Conservation (phyloP, 31 red algal genomes). For the Asparagopsis taxiformis region DNA sequence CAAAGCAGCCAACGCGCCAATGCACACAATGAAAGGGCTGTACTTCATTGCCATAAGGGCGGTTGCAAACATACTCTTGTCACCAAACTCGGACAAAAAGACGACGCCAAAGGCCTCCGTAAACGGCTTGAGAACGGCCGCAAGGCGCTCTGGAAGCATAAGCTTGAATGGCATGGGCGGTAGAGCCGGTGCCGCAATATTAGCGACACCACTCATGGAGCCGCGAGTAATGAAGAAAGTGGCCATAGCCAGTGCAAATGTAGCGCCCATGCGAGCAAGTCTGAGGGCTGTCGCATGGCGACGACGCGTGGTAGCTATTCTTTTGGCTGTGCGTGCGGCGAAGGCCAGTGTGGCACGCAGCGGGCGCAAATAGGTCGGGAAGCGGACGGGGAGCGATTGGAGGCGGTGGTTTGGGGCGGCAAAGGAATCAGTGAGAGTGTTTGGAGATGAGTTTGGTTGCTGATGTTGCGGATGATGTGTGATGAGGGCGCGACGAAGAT, state of each 20-base stretch:
- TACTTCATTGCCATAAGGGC: constrained; percentile 94
- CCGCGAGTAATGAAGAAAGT: constrained; percentile 14
- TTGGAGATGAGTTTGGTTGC: too few relatives aligned
- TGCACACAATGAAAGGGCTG: constrained; percentile 71
- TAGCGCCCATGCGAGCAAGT: constrained; percentile 32
- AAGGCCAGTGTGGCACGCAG: neutral
- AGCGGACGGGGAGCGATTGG: neutral
- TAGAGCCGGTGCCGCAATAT: constrained; percentile 2
- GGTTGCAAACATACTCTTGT: constrained; percentile 98
- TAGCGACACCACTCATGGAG: constrained; percentile 28
- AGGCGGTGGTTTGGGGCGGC: too few relatives aligned
- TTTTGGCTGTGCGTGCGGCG: neutral
- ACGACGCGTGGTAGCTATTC: neutral
- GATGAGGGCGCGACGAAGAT: neutral
- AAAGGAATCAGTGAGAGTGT: too few relatives aligned
- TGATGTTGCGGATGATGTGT: constrained; percentile 1
- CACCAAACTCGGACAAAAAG: constrained; percentile 97
- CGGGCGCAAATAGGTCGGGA: neutral
- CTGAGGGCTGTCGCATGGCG: constrained; percentile 20
- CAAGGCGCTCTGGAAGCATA: neutral
- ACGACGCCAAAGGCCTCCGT: constrained; percentile 89
- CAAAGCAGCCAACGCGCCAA: constrained; percentile 84
- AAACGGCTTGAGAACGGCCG: constrained; percentile 52
- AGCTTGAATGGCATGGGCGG: neutral
- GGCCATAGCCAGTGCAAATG: constrained; percentile 12